Evolutionary conservation across 2,329 filamentous ascomycete genomes (phyloP).

Genomic region (Epicoccum nigrum): DNA sequence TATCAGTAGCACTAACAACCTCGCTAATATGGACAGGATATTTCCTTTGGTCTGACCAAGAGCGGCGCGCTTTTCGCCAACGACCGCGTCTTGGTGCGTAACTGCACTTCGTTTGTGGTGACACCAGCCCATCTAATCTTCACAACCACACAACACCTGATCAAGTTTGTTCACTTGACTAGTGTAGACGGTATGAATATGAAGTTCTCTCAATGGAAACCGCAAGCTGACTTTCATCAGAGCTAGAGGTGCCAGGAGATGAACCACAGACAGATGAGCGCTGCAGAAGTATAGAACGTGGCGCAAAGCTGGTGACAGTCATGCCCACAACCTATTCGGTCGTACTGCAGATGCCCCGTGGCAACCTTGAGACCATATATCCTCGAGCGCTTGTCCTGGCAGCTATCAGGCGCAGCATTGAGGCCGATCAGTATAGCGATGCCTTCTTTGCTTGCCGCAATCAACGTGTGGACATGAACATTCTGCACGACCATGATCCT

Average conservation of each 20-base stretch:
- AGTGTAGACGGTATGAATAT: constrained; percentile 63
- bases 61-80: constrained; percentile 82
- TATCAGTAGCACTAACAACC: constrained; percentile 8
- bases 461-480: constrained; percentile 97
- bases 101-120: constrained; percentile 88
- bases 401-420: constrained; percentile 82
- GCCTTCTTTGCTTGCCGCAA: constrained; percentile 89
- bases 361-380: constrained; percentile 94
- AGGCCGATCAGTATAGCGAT: constrained; percentile 77
- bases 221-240: constrained; percentile 52
- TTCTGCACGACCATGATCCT: constrained; percentile 91
- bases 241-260: constrained; percentile 81
- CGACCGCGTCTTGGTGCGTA: constrained; percentile 74
- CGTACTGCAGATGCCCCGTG: constrained; percentile 91
- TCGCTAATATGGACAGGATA: constrained; percentile 42
- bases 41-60: constrained; percentile 71
- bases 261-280: constrained; percentile 91
- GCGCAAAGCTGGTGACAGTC: constrained; percentile 83
- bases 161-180: constrained; percentile 91
- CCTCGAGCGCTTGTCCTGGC: constrained; percentile 91
- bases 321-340: constrained; percentile 87
- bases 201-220: too few relatives aligned
- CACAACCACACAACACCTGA: constrained; percentile 87
- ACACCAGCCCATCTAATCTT: constrained; percentile 85
- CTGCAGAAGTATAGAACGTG: constrained; percentile 89